phyloP scores from a whole-genome alignment of 257 asterid species.

The Jacaranda mimosifolia region DNA sequence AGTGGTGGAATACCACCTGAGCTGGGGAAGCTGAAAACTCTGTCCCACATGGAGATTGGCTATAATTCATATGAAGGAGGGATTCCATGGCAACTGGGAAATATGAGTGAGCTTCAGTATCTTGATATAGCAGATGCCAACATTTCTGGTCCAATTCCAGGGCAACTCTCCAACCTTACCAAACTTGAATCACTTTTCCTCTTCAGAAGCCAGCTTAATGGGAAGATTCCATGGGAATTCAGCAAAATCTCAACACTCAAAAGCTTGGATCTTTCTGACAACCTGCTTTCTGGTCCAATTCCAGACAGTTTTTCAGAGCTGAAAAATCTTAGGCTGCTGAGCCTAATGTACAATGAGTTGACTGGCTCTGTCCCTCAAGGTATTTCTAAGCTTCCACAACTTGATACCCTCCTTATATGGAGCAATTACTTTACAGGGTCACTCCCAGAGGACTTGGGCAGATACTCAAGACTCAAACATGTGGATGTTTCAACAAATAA shows the following conservation, averaged over 20 bases:
- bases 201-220: slow-evolving; percentile 74
- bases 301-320: slow-evolving; percentile 86
- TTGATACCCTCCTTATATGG: slow-evolving; percentile 89
- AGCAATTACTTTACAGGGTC: slow-evolving; percentile 84
- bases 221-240: slow-evolving; percentile 71
- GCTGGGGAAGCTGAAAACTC: slow-evolving; percentile 63
- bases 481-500: slow-evolving; percentile 88
- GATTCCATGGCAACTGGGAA: slow-evolving; percentile 92
- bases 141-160: slow-evolving; percentile 82
- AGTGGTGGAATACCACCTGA: slow-evolving; percentile 75
- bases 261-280: slow-evolving; percentile 99
- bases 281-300: slow-evolving; percentile 73
- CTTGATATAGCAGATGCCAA: slow-evolving; percentile 95
- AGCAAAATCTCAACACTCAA: slow-evolving; percentile 61
- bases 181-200: slow-evolving; percentile 85
- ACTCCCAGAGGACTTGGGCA: slow-evolving; percentile 78
- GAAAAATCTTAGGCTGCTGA: slow-evolving; percentile 71
- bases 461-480: slow-evolving; percentile 64
- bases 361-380: slow-evolving; percentile 83
- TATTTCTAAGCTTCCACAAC: slow-evolving; percentile 76
- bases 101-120: slow-evolving; percentile 73
- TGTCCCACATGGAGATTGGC: slow-evolving; percentile 96
- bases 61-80: slow-evolving; percentile 78
- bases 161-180: slow-evolving; percentile 69
- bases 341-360: slow-evolving; percentile 89